Evolutionary conservation across 139 green algal genomes (phyloP), one percentile per base, ranked within the genome.

Genomic region (Pycnococcus provasolii): DNA sequence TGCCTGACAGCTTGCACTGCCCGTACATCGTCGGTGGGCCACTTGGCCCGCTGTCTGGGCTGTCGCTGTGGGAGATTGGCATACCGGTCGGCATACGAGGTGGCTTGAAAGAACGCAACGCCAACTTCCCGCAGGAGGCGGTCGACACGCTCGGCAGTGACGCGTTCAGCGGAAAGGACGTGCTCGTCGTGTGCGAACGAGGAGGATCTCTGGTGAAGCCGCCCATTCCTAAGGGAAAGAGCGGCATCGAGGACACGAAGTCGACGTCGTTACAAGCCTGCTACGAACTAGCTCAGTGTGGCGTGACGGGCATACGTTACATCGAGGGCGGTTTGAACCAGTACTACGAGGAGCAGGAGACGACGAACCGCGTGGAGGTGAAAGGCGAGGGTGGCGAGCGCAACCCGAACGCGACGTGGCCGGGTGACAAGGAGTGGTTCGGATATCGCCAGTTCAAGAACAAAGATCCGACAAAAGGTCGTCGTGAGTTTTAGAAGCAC

Each of bases 361-460:
- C 53, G 11, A 26, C 26, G 26, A 26, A 26, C 26, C 26, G 26
- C 26, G 26, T 26, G 26, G 26, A 26, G 26, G 26, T 26, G 26
- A 26, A 26, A 26, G 26, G 26, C 26, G 26, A 26, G 26, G 26
- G 26, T 26, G 26, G 48, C 9, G 9, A 11, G 48, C 11, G 26
- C 26, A 39, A 52, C 37, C 8, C 5, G 26, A 68, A 60, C 3
- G 58, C 45, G 15, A 47, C 26, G 7, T 71, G 64, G 64, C 64
- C 64, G 3, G 64, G 64, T 2, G 50, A 71, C 39, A 42, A 53
- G 39, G 64, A 71, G 52, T 71, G 52, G 53, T 71, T 71, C 41
- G 64, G 64, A 7, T 71, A 71, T 37, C 53, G 64, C 11, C 64
- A 71, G 52, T 71, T 71, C 42, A 55, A 41, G n/a, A 42, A 42